Evolutionary conservation across 768 basidiomycete species (phyloP).

Genomic region (Podaxis sp.): DNA sequence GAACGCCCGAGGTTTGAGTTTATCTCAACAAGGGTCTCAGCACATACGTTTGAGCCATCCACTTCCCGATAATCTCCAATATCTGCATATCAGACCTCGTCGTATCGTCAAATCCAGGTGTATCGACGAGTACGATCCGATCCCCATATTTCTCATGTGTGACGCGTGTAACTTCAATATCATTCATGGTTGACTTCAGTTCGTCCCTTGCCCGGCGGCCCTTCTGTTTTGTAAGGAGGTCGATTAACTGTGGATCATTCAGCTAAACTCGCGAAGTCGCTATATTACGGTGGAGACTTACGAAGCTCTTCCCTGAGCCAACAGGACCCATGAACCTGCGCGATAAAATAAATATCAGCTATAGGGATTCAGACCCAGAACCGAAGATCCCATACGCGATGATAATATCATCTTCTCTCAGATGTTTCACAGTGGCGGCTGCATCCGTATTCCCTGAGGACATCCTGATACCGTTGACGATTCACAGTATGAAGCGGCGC

Average conservation of each 20-base stretch:
- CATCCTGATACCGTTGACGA: too few species aligned
- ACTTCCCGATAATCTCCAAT: constrained; percentile 1
- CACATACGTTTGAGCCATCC: constrained; percentile 8
- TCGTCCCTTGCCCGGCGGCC: background rate
- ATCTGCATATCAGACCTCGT: constrained; percentile 2
- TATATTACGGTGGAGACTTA: background rate
- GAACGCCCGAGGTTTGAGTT: too few species aligned
- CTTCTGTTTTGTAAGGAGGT: constrained; percentile 4
- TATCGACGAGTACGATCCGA: constrained; percentile 14
- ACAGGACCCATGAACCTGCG: constrained; percentile 9
- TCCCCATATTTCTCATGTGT: constrained; percentile 5
- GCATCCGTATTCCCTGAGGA: too few species aligned
- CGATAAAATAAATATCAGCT: background rate
- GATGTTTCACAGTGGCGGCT: too few species aligned
- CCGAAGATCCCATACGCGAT: background rate
- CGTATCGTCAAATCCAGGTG: constrained; percentile 13
- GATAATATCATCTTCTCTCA: constrained; percentile 3
- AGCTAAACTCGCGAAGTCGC: too few species aligned
- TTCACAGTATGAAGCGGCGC: too few species aligned
- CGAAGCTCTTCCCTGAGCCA: constrained; percentile 16
- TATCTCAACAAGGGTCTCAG: too few species aligned
- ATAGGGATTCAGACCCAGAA: background rate
- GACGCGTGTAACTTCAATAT: constrained; percentile 1
- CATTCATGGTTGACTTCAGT: background rate
- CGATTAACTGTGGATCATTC: constrained; percentile 7